phyloP scores from a whole-genome alignment of 208 protist species.

The Crithidia acanthocephali region DNA sequence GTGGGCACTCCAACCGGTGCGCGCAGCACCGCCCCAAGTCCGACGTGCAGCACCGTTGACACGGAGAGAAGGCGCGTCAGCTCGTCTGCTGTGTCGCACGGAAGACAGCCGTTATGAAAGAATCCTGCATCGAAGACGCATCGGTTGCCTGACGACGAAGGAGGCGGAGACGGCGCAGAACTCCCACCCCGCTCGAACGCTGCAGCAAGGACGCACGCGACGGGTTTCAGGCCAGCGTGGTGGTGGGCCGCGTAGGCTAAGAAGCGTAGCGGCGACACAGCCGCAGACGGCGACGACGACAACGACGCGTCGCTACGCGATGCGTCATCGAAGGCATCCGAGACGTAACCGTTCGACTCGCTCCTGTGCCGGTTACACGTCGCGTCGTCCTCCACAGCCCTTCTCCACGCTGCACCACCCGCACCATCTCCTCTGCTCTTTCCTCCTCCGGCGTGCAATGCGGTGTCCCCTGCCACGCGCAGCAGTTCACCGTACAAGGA shows the following conservation, averaged over 20 bases:
- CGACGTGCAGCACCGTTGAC: constrained; percentile 19
- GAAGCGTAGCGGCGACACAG: neutral
- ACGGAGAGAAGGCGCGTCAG: constrained; percentile 9
- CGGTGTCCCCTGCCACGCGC: neutral
- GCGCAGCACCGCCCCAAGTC: constrained; percentile 6
- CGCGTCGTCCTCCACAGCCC: too few species aligned
- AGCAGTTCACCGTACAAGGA: constrained; percentile 22
- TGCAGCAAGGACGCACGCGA: neutral
- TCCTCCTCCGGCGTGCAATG: neutral
- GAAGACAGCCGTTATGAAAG: too few species aligned
- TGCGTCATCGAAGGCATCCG: too few species aligned
- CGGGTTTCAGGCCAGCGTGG: constrained; percentile 1
- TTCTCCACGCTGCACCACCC: too few species aligned
- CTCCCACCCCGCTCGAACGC: neutral
- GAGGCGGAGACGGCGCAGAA: neutral
- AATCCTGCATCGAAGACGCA: too few species aligned
- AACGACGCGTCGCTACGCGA: too few species aligned
- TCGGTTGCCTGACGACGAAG: too few species aligned
- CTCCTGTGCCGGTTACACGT: too few species aligned
- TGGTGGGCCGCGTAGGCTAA: constrained; percentile 8
- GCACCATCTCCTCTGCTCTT: neutral
- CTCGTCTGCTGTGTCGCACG: neutral
- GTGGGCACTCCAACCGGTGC: neutral
- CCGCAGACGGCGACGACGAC: neutral
- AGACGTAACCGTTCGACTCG: too few species aligned